Conservation (phyloP, 495 filamentous ascomycete genomes). For the Penicillium goetzii region DNA sequence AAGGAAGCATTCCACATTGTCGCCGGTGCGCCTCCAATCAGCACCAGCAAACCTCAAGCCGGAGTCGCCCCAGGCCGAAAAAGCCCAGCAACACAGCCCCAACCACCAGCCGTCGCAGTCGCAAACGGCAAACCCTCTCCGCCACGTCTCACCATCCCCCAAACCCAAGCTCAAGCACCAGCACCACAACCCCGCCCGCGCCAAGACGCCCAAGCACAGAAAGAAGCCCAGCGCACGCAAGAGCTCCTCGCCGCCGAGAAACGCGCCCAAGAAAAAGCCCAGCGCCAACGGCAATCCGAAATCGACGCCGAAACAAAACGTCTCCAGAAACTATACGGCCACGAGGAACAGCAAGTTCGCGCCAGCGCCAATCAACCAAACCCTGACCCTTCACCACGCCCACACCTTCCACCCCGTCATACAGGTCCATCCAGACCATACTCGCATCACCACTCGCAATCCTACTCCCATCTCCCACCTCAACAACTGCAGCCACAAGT, state of each 20-base stretch:
- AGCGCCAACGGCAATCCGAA: conserved; percentile 66
- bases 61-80: conserved; percentile 12
- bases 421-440: conserved; percentile 24
- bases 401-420: conserved; percentile 27
- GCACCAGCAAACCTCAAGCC: conserved; percentile 6
- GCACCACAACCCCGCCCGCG: conserved; percentile 14
- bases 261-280: conserved; percentile 56
- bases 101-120: conserved; percentile 9
- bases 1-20: conserved; percentile 78
- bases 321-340: conserved; percentile 72
- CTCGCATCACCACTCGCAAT: conserved; percentile 24
- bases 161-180: conserved; percentile 22
- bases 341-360: conserved; percentile 48
- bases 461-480: conserved; percentile 16
- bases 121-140: conserved; percentile 15
- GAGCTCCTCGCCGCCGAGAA: conserved; percentile 76
- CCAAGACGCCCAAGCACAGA: conserved; percentile 57
- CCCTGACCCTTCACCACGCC: conserved; percentile 32
- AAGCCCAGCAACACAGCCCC: conserved; percentile 17
- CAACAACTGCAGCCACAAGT: conserved; percentile 19
- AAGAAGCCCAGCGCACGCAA: conserved; percentile 71
- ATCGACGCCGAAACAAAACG: conserved; percentile 85
- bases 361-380: conserved; percentile 15
- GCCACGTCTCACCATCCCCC: conserved; percentile 19
- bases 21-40: conserved; percentile 22